Base-by-base conservation (phyloP, 768 basidiomycete species). In the Hypsizygus marmoreus region DNA sequence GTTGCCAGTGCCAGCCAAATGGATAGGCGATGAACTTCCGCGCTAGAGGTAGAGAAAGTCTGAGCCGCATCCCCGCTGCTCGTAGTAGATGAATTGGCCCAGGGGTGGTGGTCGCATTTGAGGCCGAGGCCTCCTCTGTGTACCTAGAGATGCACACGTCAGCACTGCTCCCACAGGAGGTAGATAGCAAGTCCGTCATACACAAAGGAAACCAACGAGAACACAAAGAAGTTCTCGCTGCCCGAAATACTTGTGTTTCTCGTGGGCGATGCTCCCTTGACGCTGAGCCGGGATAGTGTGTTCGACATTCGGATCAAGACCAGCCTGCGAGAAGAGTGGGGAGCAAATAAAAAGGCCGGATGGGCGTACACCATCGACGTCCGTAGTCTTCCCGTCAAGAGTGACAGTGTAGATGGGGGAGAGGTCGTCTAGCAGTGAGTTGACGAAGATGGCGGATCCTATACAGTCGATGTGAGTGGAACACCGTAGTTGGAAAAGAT, bases 361-460 rank as follows among this genome's bases (percentile, higher is more conserved):
- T 9, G 45, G 24, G 20, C 58, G 45, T 17, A 54, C 49, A 4
- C 62, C 62, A 25, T 64, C 60, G 16, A 60, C 44, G 17, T 61
- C 57, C 4, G 55, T 60, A 16, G 53, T 32, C 4, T 54, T 44
- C 14, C 62, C 60, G 25, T 64, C 57, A 20, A 64, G n/a, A 2
- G 55, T 56, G 16, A 63, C 53, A 6, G 56, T 61, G 31, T 60
- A 61, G 11, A 57, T 45, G 7, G 56, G 57, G 35, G 51, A 58
- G n/a, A 55, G 38, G 23, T 37, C 28, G 43, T 55, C 40, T 32
- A 61, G 49, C n/a, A 56, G 38, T 2, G 55, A 56, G 37, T 56
- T 55, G 42, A 61, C 47, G 36, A 60, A 64, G 16, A 63, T 54
- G 2, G 62, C 62, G 12, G 60, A 56, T 11, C 60, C 62, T 64